Base-by-base conservation (phyloP, 345 rosid genomes). In the Boechera stricta region DNA sequence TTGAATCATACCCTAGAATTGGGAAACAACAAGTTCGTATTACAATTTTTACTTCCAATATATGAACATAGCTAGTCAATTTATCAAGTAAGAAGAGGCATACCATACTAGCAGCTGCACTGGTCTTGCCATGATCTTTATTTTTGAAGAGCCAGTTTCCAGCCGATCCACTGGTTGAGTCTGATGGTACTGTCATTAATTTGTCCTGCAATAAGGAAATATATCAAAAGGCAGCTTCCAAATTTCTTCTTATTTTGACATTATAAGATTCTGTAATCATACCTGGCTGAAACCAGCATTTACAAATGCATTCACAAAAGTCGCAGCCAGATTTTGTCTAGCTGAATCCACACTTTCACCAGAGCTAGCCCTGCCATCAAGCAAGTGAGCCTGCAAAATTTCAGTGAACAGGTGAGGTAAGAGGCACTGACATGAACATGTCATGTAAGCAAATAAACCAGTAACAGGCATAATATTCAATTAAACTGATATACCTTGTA, bases 201-300 rank as follows among this genome's bases (percentile, higher is more conserved):
- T 90, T 95, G 86, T 95, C 98, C 96, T 94, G 87, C 67, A 78
- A 59, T 51, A 44, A 47, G 78, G 16, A 62, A 65, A 51, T 42
- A 41, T 53, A 35, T 72, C 65, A 79, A 66, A 57, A 59, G 10
- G 42, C 42, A 35, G 52, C 28, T 68, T 59, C 52, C 18, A 21
- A 3, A 1, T 10, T 33, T 55, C 62, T 11, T 35, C 28, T 59
- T 56, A 35, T 69, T 39, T 28, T 33, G 60, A 52, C 86, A 28
- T 33, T 28, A 45, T 51, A 56, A 68, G 29, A 36, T 72, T 64
- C 87, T 49, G 89, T 9, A 41, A 69, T 26, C 66, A 77, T 83
- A 94, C 98, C 97, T 93, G 96, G 18, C 96, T 92, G 77, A 96
- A 96, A 35, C 99, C 98, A 38, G 97, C 97, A 89, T 96, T 96